These are phyloP conservation scores for Anthracocystis panici-leucophaei DNA, from an alignment of 1,284 basidiomycete species.

Conservation along the genomic window DNA sequence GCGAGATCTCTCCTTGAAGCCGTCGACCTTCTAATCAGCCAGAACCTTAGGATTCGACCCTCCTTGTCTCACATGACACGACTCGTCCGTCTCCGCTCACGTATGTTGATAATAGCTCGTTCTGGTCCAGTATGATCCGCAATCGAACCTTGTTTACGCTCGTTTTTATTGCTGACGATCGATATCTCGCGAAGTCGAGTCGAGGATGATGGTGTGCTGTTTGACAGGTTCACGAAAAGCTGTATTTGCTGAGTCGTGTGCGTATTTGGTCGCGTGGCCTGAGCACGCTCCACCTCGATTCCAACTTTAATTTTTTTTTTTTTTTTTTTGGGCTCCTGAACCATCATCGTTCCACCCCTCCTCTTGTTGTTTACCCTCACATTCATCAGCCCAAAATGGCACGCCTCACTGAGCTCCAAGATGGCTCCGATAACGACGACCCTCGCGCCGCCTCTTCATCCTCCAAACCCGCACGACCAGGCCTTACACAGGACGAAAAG, in stretches of 20 bases:
- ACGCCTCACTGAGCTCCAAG: slow-evolving; percentile 40
- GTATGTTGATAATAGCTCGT: not conserved
- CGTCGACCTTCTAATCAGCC: not conserved
- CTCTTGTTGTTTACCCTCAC: not conserved
- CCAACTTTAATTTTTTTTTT: not conserved
- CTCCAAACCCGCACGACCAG: slow-evolving; percentile 1
- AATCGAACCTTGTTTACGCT: not conserved
- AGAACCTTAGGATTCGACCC: too few species aligned
- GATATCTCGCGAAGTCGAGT: not conserved
- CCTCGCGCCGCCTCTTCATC: slow-evolving; percentile 11
- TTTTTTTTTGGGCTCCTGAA: slow-evolving; percentile 3
- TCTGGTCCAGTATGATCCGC: not conserved
- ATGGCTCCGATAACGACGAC: slow-evolving; percentile 35
- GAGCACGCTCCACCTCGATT: not conserved
- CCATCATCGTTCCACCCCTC: not conserved
- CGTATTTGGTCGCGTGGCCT: slow-evolving; percentile 16
- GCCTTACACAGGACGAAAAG: slow-evolving; percentile 39
- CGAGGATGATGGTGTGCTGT: slow-evolving; percentile 5
- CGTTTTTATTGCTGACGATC: not conserved
- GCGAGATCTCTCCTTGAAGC: not conserved
- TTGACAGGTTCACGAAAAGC: slow-evolving; percentile 1
- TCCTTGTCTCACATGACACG: not conserved
- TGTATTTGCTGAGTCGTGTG: not conserved
- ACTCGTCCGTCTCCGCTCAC: not conserved
- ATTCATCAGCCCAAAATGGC: slow-evolving; percentile 19